Evolutionary conservation across 352 stramenopile genomes (phyloP).

Genomic region (Phytophthora tubulina): DNA sequence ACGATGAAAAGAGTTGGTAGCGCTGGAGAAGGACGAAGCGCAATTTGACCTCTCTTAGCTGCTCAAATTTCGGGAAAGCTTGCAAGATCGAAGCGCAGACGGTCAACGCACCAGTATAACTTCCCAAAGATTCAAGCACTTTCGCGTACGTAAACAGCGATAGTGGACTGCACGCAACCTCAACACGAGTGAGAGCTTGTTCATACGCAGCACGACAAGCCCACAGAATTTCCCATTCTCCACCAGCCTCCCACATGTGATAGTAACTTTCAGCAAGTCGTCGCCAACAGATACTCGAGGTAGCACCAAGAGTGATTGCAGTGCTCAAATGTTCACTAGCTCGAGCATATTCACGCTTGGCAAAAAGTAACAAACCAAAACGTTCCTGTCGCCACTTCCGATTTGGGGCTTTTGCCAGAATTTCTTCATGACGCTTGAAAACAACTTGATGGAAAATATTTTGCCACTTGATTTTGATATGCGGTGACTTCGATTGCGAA

Average conservation of each 20-base stretch:
- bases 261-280: constrained; percentile 68
- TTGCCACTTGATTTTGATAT: constrained; percentile 49
- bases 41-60: constrained; percentile 48
- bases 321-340: constrained; percentile 58
- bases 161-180: constrained; percentile 59
- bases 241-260: constrained; percentile 48
- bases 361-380: constrained; percentile 64
- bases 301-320: constrained; percentile 60
- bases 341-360: constrained; percentile 46
- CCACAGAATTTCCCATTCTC: constrained; percentile 74
- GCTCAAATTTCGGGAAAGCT: constrained; percentile 64
- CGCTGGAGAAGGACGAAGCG: constrained; percentile 69
- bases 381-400: constrained; percentile 75
- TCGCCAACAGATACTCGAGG: constrained; percentile 58
- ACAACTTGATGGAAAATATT: constrained; percentile 54
- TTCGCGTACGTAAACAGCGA: constrained; percentile 62
- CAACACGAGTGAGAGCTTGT: constrained; percentile 58
- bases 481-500: constrained; percentile 6
- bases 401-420: constrained; percentile 64
- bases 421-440: constrained; percentile 66
- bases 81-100: constrained; percentile 59
- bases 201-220: constrained; percentile 67
- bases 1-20: constrained; percentile 55
- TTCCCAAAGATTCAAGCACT: constrained; percentile 60
- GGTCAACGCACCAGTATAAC: constrained; percentile 57